A percentile compares a stretch with the other conserved stretches of the same genome.
phyloP scores from a whole-genome alignment of 768 basidiomycete genomes.

The Termitomyces sp. region DNA sequence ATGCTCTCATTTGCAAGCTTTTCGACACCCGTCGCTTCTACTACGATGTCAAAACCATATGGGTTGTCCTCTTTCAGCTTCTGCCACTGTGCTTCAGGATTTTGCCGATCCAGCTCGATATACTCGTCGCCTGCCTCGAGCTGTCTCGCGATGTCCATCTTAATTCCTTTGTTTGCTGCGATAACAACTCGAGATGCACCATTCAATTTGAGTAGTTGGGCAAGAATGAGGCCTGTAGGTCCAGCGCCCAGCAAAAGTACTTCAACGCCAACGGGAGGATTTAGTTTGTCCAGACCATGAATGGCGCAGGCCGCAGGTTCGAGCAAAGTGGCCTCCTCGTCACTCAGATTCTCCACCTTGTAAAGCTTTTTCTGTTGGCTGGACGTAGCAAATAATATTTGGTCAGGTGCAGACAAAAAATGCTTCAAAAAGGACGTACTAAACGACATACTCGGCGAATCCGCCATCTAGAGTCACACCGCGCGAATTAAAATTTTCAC shows the following conservation, averaged over 20 bases:
- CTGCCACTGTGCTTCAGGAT: conserved; percentile 77
- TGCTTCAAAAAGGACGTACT: conserved; percentile 45
- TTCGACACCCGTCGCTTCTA: conserved; percentile 69
- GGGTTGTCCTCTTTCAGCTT: conserved; percentile 78
- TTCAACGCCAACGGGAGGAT: conserved; percentile 77
- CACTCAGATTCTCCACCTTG: conserved; percentile 83
- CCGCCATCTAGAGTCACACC: conserved; percentile 83
- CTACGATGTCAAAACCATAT: conserved; percentile 86
- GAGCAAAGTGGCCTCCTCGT: conserved; percentile 84
- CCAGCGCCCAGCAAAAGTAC: conserved; percentile 88
- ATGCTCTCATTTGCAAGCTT: conserved; percentile 85
- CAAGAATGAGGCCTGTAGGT: conserved; percentile 85
- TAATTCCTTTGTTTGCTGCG: conserved; percentile 87
- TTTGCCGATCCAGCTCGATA: conserved; percentile 75
- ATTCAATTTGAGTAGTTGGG: conserved; percentile 84
- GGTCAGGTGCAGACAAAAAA: background rate
- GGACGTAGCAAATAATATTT: background rate
- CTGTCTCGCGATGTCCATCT: conserved; percentile 82
- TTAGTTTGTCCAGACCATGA: conserved; percentile 88
- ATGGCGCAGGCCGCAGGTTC: conserved; percentile 92
- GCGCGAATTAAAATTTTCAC: conserved; percentile 79
- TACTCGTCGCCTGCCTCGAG: conserved; percentile 83
- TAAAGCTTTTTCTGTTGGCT: conserved; percentile 69
- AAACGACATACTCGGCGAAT: conserved; percentile 86
- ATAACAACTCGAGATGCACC: conserved; percentile 80